A percentile compares a stretch with the other conserved stretches of the same genome.
phyloP scores from a whole-genome alignment of 345 rosid genomes.

The Geranium brycei region DNA sequence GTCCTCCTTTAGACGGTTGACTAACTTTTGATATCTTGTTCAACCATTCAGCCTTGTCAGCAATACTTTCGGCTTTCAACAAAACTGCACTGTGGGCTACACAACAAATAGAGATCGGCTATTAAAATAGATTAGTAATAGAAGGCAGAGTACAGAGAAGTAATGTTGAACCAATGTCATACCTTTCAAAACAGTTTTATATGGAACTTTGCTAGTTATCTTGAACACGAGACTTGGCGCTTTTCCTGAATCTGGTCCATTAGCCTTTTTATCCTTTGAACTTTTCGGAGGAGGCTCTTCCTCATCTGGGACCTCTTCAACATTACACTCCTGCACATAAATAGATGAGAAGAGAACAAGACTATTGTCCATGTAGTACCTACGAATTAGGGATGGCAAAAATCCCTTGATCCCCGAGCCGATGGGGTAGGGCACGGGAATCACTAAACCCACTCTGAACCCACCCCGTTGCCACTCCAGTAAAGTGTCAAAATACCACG shows the following conservation, averaged over 20 bases:
- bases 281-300: constrained; percentile 64
- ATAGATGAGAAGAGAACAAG: neutral
- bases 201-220: constrained; percentile 78
- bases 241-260: constrained; percentile 55
- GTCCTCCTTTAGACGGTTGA: constrained; percentile 44
- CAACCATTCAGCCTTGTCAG: constrained; percentile 83
- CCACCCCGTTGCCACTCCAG: too few relatives aligned
- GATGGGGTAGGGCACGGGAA: too few relatives aligned
- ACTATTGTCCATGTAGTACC: neutral
- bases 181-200: constrained; percentile 93
- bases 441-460: too few relatives aligned
- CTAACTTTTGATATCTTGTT: constrained; percentile 56
- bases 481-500: too few relatives aligned
- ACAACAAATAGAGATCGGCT: neutral
- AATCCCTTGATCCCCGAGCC: too few relatives aligned
- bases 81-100: constrained; percentile 85
- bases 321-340: constrained; percentile 57
- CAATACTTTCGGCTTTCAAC: constrained; percentile 74
- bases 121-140: neutral
- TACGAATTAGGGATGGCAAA: too few relatives aligned
- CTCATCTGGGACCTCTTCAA: constrained; percentile 58
- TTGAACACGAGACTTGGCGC: constrained; percentile 48
- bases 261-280: constrained; percentile 79
- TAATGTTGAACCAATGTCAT: neutral
- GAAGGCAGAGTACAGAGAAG: neutral